Conservation (phyloP, 495 filamentous ascomycete genomes). For the Tuber borchii region DNA sequence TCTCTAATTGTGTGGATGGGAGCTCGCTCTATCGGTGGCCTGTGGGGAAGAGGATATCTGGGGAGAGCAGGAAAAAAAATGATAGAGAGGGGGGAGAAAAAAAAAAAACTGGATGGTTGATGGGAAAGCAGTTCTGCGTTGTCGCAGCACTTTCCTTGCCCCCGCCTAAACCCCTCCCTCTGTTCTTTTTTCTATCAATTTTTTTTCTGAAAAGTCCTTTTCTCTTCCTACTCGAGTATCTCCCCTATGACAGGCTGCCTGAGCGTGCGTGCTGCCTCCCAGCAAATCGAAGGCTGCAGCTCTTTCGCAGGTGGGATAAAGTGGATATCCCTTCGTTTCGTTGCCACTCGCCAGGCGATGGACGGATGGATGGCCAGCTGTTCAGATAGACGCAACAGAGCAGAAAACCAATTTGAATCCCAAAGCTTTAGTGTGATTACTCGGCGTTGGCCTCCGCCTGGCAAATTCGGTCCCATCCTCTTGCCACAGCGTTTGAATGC, state of each 20-base stretch:
- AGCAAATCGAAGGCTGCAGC: slow-evolving; percentile 34
- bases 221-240: slow-evolving; percentile 24
- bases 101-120: neutral
- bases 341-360: slow-evolving; percentile 26
- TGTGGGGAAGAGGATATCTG: neutral
- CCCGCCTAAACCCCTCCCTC: slow-evolving; percentile 34
- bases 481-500: neutral
- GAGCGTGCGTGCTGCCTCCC: slow-evolving; percentile 16
- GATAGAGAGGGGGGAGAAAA: neutral
- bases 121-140: slow-evolving; percentile 28
- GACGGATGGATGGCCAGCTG: slow-evolving; percentile 30
- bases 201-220: slow-evolving; percentile 12
- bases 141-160: slow-evolving; percentile 29
- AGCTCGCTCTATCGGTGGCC: slow-evolving; percentile 4
- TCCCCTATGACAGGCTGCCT: slow-evolving; percentile 24
- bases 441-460: slow-evolving; percentile 16
- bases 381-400: slow-evolving; percentile 29
- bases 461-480: neutral
- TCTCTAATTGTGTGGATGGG: slow-evolving; percentile 24
- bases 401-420: slow-evolving; percentile 10
- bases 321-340: slow-evolving; percentile 28
- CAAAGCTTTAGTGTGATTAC: slow-evolving; percentile 26
- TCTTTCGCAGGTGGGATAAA: neutral
- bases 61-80: neutral
- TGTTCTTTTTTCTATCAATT: slow-evolving; percentile 3